Conservation (phyloP, 116 monocot species). For the Posidonia oceanica region DNA sequence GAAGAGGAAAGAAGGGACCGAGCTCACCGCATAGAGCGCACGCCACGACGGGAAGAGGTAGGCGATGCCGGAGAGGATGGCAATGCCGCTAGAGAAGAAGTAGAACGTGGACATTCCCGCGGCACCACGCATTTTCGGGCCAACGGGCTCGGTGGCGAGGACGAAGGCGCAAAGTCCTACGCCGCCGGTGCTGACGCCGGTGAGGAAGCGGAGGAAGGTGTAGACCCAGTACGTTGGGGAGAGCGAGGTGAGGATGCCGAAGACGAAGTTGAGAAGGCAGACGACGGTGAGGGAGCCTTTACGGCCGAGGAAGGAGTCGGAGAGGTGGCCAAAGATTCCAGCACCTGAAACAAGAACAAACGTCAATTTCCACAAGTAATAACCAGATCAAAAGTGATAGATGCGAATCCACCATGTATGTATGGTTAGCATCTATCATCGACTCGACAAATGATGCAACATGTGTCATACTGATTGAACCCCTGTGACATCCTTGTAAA, state of each 20-base stretch:
- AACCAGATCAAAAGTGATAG: no score
- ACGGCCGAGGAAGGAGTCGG: constrained; percentile 64
- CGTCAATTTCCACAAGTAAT: no score
- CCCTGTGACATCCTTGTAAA: no score
- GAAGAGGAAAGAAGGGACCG: constrained; percentile 63
- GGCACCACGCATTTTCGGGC: constrained; percentile 38
- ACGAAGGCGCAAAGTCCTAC: constrained; percentile 79
- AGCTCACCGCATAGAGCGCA: constrained; percentile 43
- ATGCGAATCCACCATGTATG: no score
- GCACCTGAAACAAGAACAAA: constrained; percentile 38
- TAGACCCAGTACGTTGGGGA: constrained; percentile 50
- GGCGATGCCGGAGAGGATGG: constrained; percentile 38
- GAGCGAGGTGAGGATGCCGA: constrained; percentile 64
- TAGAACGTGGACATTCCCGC: constrained; percentile 88
- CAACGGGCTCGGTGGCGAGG: constrained; percentile 84
- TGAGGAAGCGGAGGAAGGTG: constrained; percentile 48
- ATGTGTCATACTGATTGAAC: no score
- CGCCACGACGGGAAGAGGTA: constrained; percentile 55
- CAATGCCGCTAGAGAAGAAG: constrained; percentile 77
- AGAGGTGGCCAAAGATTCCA: constrained; percentile 73
- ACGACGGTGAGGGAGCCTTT: constrained; percentile 45
- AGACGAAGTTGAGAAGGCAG: constrained; percentile 34
- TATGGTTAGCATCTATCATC: no score
- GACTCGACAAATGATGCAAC: no score
- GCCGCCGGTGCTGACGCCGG: constrained; percentile 77